These are phyloP conservation scores for Calcarisporium arbuscula DNA, from an alignment of 2,329 filamentous ascomycete species.

Conservation along the genomic window DNA sequence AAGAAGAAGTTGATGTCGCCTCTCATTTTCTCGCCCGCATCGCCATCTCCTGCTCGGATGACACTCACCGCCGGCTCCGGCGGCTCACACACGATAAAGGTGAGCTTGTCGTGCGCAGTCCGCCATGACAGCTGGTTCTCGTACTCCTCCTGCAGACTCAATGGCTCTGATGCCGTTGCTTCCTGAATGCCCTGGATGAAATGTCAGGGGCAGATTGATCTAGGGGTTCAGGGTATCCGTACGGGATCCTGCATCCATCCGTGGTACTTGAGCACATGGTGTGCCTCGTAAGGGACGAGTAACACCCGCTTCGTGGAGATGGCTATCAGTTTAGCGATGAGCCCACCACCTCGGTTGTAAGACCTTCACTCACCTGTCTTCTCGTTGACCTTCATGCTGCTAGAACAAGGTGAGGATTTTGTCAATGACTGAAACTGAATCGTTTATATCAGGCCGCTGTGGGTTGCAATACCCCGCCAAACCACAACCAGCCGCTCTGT, in stretches of 20 bases:
- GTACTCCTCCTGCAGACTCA: slow-evolving; percentile 77
- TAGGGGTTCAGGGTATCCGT: slow-evolving; percentile 12
- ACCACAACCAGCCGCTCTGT: too few species aligned
- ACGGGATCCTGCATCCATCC: slow-evolving; percentile 85
- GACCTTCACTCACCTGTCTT: slow-evolving; percentile 28
- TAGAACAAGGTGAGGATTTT: too few species aligned
- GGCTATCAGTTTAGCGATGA: slow-evolving; percentile 38
- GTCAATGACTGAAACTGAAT: too few species aligned
- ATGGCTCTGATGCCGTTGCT: slow-evolving; percentile 80
- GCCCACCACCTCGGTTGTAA: background rate
- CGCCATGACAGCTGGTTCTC: slow-evolving; percentile 89
- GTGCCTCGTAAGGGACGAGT: slow-evolving; percentile 75
- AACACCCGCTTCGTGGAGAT: slow-evolving; percentile 60
- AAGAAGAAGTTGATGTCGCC: slow-evolving; percentile 82
- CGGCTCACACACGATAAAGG: slow-evolving; percentile 74
- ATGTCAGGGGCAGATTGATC: background rate
- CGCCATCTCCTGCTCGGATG: slow-evolving; percentile 37
- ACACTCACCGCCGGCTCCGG: slow-evolving; percentile 5
- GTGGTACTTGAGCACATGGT: slow-evolving; percentile 80
- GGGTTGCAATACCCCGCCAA: too few species aligned
- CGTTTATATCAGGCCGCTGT: too few species aligned
- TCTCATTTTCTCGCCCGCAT: slow-evolving; percentile 53
- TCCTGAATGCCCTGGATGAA: slow-evolving; percentile 67
- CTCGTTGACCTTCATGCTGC: slow-evolving; percentile 42
- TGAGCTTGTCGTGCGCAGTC: slow-evolving; percentile 75